Evolutionary conservation across 352 stramenopile genomes (phyloP), one percentile per base, ranked within the genome.

Genomic region (Aphanomyces invadans): DNA sequence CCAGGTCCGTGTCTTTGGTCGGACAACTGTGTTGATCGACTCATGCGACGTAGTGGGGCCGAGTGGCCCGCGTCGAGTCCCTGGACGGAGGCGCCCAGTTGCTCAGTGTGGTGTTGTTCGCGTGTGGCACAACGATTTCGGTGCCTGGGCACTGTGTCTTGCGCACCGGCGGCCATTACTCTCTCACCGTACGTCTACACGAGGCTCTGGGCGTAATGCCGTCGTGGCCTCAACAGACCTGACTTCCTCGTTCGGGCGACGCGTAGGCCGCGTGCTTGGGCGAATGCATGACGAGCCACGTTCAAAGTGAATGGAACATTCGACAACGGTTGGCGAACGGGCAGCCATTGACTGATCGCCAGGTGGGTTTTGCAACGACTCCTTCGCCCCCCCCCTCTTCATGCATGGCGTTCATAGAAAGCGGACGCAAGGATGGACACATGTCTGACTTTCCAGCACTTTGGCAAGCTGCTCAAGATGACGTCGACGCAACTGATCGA

Each of bases 401-500:
- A n/a, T n/a, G n/a, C n/a, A n/a, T 51, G 4, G 49, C 7, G 5
- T 25, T 10, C 39, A 44, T 52, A 67, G 60, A 21, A 32, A 48
- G 26, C 44, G 17, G 39, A 67, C 26, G 39, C 48, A 3, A 39
- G 26, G 2, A 67, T 67, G 60, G 60, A 67, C 49, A 59, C 60
- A 31, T 59, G 39, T 19, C 28, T 67, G 29, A 23, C 60, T 11
- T 67, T 67, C 26, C 60, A 67, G n/a, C 10, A 67, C 25, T 39
- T 38, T 17, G 60, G 39, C 4, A 19, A 52, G 12, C 39, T 28
- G 3, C 60, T 51, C 7, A 11, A 19, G 2, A 48, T 67, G 15
- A 38, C 19, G 29, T 57, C 60, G 29, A 42, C n/a, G 9, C 38
- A 67, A 21, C n/a, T 67, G 60, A 57, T 67, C 9, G 60, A 56